A percentile compares a stretch with the other conserved stretches of the same genome.
These are phyloP conservation scores for Blastocystis sp. DNA, from an alignment of 352 stramenopile genomes.

Conservation along the genomic window DNA sequence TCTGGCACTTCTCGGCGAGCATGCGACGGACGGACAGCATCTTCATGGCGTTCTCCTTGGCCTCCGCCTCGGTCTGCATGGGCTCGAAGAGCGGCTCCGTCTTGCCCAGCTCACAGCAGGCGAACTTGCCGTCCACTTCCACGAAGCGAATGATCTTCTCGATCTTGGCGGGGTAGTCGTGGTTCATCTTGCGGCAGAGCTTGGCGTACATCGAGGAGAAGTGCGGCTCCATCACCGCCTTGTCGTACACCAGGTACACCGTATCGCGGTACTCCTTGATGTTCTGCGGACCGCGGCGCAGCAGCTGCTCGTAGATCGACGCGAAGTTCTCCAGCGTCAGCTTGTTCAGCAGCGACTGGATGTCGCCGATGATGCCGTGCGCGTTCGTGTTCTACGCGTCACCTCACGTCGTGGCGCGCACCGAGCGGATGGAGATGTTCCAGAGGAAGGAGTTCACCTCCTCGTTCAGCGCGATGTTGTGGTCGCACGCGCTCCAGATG, in stretches of 20 bases:
- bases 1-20: conserved; percentile 64
- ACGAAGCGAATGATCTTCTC: not conserved
- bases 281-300: conserved; percentile 82
- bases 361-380: conserved; percentile 82
- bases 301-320: conserved; percentile 78
- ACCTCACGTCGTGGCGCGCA: not conserved
- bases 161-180: conserved; percentile 21
- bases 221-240: conserved; percentile 82
- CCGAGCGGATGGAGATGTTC: conserved; percentile 44
- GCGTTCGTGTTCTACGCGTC: conserved; percentile 74
- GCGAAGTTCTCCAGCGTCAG: conserved; percentile 87
- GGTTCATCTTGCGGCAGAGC: conserved; percentile 52
- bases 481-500: conserved; percentile 4
- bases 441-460: conserved; percentile 12
- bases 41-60: conserved; percentile 73
- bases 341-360: conserved; percentile 88
- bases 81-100: not conserved
- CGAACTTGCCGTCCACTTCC: not conserved
- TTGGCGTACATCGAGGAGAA: conserved; percentile 81
- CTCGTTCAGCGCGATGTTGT: conserved; percentile 8
- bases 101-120: not conserved
- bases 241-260: conserved; percentile 85
- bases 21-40: conserved; percentile 41
- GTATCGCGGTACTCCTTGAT: conserved; percentile 83
- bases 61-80: conserved; percentile 39